Percentiles rank a stretch among this genome's conserved stretches.
Evolutionary conservation across 2,329 filamentous ascomycete species (phyloP).

Genomic region (Tolypocladium pustulatum): DNA sequence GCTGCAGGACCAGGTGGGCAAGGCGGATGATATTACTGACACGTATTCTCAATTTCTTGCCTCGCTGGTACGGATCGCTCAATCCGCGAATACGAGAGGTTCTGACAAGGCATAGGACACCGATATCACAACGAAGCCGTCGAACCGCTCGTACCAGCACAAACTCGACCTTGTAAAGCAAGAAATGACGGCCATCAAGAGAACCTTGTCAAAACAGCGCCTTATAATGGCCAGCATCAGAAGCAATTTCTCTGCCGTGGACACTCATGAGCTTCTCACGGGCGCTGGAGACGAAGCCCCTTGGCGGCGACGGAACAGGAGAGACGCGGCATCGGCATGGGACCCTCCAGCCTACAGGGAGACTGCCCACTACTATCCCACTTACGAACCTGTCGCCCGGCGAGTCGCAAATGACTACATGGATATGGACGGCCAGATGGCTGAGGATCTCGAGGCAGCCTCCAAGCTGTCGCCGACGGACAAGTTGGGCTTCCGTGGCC

Average conservation of each 20-base stretch:
- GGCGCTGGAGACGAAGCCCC: constrained; percentile 4
- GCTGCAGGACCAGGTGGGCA: constrained; percentile 25
- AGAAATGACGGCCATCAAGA: constrained; percentile 27
- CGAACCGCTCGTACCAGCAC: constrained; percentile 29
- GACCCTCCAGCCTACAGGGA: not conserved
- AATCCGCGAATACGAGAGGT: not conserved
- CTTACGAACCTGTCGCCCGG: not conserved
- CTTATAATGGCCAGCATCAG: constrained; percentile 17
- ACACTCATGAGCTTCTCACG: constrained; percentile 7
- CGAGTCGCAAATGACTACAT: constrained; percentile 11
- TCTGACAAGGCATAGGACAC: constrained; percentile 22
- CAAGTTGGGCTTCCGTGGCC: constrained; percentile 23
- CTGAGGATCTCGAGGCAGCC: constrained; percentile 15
- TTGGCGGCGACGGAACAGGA: constrained; percentile 1
- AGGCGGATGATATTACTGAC: constrained; percentile 25
- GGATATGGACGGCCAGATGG: constrained; percentile 10
- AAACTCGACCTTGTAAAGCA: constrained; percentile 28
- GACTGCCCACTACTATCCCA: not conserved
- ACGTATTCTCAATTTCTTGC: constrained; percentile 32
- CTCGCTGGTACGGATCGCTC: constrained; percentile 21
- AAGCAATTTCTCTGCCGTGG: constrained; percentile 9
- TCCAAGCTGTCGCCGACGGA: constrained; percentile 26
- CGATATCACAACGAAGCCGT: constrained; percentile 26
- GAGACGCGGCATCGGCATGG: not conserved
- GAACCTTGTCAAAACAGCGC: constrained; percentile 22